A percentile compares a stretch with the other conserved stretches of the same genome.
phyloP scores from a whole-genome alignment of 495 filamentous ascomycete genomes.

The Lepidopterella palustris region DNA sequence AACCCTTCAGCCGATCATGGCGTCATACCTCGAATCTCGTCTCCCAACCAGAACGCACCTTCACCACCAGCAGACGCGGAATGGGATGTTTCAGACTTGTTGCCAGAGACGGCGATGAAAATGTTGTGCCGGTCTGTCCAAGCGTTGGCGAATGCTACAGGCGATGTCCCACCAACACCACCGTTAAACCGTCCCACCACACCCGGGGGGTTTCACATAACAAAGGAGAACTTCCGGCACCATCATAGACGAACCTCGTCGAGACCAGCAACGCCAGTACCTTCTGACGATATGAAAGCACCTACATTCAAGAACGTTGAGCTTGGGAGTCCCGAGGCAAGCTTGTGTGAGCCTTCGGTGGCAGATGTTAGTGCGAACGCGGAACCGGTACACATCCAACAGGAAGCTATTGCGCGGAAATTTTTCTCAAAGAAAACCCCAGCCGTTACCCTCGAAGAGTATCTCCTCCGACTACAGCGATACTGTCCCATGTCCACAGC shows the following conservation, averaged over 20 bases:
- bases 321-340: conserved; percentile 41
- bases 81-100: conserved; percentile 64
- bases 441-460: conserved; percentile 72
- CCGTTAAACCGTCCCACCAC: conserved; percentile 54
- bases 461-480: conserved; percentile 75
- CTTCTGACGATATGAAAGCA: conserved; percentile 38
- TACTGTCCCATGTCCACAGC: conserved; percentile 96
- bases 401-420: conserved; percentile 73
- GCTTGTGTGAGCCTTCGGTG: conserved; percentile 31
- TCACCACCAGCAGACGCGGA: conserved; percentile 25
- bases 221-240: conserved; percentile 6
- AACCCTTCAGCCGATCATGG: conserved; percentile 32
- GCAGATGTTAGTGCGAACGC: conserved; percentile 34
- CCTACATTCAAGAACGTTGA: conserved; percentile 40
- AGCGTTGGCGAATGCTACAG: conserved; percentile 60
- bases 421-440: conserved; percentile 88
- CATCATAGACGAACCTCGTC: conserved; percentile 40
- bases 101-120: conserved; percentile 69
- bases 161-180: conserved; percentile 68
- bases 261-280: conserved; percentile 30
- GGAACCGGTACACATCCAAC: conserved; percentile 60
- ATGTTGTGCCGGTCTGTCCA: conserved; percentile 69
- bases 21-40: conserved; percentile 27
- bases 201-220: conserved; percentile 39
- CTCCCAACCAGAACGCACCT: conserved; percentile 13